Evolutionary conservation across 305 asterid genomes (phyloP), one percentile per base, ranked within the genome.

Genomic region (Fraxinus latifolia): DNA sequence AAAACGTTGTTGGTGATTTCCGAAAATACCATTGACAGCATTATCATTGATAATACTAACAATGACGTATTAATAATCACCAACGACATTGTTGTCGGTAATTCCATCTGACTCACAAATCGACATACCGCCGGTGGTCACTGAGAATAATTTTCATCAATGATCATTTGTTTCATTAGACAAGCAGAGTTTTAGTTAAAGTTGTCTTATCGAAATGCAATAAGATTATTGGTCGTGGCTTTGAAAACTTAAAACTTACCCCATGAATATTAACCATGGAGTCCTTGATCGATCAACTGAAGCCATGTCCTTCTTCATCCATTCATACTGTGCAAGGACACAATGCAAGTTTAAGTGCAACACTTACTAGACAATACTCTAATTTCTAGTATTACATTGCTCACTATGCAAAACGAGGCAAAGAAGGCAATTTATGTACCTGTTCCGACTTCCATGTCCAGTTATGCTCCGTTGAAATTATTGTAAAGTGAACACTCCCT

Each of bases 241-340:
- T 7, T 55, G 67, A 23, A 62, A 62, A 62, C 25, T 7, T 25
- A 3, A 5, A 5, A 76, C 83, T 84, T 86, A 93, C 98, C 97
- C 98, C 4, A 85, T 79, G 85, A 95, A 95, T 75, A 91, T 81
- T 82, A 95, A 75, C 98, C 98, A 95, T 47, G 98, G 98, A 15
- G 98, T 95, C 88, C 80, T 88, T 74, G 86, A 84, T 88, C 98
- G 89, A 73, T 92, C 80, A 11, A 93, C 91, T 5, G 89, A 73
- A 68, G 90, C 90, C 97, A 95, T 90, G 86, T 95, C 98, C 15
- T 83, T 82, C 3, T 76, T 87, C 98, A 95, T 93, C 98, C 98
- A 95, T 14, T 85, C 80, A 83, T 93, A 90, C 98, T 93, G 74
- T 29, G 37, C 7, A 23, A 65, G 15, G 7, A 55, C 0, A 19